phyloP scores from a whole-genome alignment of 1,139 yeast species.

The Magnusiomyces paraingens region DNA sequence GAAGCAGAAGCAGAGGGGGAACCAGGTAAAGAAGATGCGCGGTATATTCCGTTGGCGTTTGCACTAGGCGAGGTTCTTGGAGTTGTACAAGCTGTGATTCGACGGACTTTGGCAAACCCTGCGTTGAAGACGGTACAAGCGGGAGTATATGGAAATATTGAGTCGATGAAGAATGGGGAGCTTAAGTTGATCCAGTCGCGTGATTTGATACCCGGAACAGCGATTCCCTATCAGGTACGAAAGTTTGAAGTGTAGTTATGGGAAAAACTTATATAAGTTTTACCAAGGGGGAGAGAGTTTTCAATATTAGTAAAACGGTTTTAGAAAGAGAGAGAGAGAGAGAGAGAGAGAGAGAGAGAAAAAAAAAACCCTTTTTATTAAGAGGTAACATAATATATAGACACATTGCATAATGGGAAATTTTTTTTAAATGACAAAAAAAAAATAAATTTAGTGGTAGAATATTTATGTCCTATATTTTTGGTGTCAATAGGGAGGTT shows the following conservation, averaged over 20 bases:
- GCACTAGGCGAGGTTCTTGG: slow-evolving; percentile 25
- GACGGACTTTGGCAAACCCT: slow-evolving; percentile 19
- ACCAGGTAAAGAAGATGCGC: not conserved
- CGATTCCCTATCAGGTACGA: not conserved
- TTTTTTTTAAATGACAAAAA: not conserved
- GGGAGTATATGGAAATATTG: slow-evolving; percentile 25
- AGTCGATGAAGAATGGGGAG: slow-evolving; percentile 26
- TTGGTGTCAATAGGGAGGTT: no score
- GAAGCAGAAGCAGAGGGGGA: not conserved
- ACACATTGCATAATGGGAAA: not conserved
- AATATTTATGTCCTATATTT: no score
- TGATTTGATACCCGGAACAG: slow-evolving; percentile 17
- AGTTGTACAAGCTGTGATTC: slow-evolving; percentile 25
- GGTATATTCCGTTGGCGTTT: slow-evolving; percentile 16
- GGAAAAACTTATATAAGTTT: not conserved
- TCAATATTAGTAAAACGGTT: no score
- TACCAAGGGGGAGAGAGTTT: not conserved
- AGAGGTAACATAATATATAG: no score
- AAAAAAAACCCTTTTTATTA: not conserved
- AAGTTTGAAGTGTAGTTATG: not conserved
- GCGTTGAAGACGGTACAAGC: slow-evolving; percentile 17
- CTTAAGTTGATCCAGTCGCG: slow-evolving; percentile 24
- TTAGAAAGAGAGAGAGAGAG: not conserved
- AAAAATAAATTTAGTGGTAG: no score
- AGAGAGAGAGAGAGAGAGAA: not conserved